phyloP scores from a whole-genome alignment of 805 yeast genomes.

The Starmerella bombicola region DNA sequence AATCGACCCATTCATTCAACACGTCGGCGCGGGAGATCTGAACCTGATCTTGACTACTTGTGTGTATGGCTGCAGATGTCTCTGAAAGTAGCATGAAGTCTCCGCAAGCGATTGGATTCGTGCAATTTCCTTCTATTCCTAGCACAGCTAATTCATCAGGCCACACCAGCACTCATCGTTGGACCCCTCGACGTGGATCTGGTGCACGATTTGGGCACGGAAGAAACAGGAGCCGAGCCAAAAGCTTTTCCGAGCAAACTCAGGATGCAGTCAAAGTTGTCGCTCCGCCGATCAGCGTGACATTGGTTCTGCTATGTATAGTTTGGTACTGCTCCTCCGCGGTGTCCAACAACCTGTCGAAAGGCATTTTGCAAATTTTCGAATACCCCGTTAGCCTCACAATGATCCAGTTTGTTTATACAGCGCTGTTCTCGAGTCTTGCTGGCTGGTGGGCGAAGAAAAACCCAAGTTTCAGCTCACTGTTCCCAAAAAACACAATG shows the following conservation, averaged over 20 bases:
- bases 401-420: slow-evolving; percentile 70
- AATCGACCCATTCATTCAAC: too few relatives aligned
- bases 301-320: slow-evolving; percentile 45
- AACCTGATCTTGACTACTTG: too few relatives aligned
- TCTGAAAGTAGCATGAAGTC: background rate
- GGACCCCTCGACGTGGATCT: slow-evolving; percentile 13
- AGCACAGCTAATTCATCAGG: slow-evolving; percentile 1
- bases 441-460: slow-evolving; percentile 33
- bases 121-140: slow-evolving; percentile 12
- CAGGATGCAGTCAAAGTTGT: slow-evolving; percentile 30
- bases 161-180: slow-evolving; percentile 2
- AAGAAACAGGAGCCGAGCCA: slow-evolving; percentile 19
- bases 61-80: slow-evolving; percentile 4
- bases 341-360: slow-evolving; percentile 68
- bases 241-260: slow-evolving; percentile 22
- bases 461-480: slow-evolving; percentile 26
- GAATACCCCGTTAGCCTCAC: slow-evolving; percentile 81
- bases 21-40: too few relatives aligned
- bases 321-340: slow-evolving; percentile 76
- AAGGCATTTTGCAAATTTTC: slow-evolving; percentile 56
- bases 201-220: background rate
- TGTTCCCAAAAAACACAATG: slow-evolving; percentile 30
- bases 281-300: slow-evolving; percentile 35
- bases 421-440: slow-evolving; percentile 41
- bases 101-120: background rate